These are phyloP conservation scores for Fusarium poae DNA, from an alignment of 2,329 filamentous ascomycete genomes.

Conservation along the genomic window DNA sequence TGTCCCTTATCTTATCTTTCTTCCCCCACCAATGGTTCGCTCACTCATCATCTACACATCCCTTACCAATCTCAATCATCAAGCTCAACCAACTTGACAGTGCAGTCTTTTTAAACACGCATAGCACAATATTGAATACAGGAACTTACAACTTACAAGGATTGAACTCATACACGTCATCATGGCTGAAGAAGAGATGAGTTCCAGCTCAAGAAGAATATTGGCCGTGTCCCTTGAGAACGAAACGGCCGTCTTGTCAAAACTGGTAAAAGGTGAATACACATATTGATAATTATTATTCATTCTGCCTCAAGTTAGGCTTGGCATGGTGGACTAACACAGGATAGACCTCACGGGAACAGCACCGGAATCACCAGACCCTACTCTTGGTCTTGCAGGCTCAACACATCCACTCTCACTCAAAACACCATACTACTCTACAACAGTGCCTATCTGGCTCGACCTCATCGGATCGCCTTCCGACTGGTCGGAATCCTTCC, in stretches of 20 bases:
- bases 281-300: too few species aligned
- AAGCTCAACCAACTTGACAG: conserved; percentile 3
- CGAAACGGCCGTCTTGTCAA: conserved; percentile 61
- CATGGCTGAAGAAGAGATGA: conserved; percentile 42
- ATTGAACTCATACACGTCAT: not conserved
- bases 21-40: conserved; percentile 15
- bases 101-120: not conserved
- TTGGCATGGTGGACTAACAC: conserved; percentile 8
- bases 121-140: too few species aligned
- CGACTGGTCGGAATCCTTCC: conserved; percentile 71
- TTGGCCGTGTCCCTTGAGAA: conserved; percentile 67
- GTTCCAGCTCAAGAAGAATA: conserved; percentile 60
- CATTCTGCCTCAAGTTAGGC: not conserved
- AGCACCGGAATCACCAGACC: conserved; percentile 53
- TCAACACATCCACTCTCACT: conserved; percentile 69
- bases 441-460: conserved; percentile 74
- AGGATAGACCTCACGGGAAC: conserved; percentile 66
- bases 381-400: conserved; percentile 65
- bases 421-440: conserved; percentile 71
- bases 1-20: conserved; percentile 36
- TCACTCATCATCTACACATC: conserved; percentile 40
- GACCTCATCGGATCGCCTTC: conserved; percentile 66
- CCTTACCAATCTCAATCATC: conserved; percentile 36
- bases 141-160: fast-evolving
- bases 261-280: conserved; percentile 66